A percentile compares a stretch with the other conserved stretches of the same genome.
These are phyloP conservation scores for Pterulicium gracile DNA, from an alignment of 1,284 basidiomycete genomes.

Conservation along the genomic window DNA sequence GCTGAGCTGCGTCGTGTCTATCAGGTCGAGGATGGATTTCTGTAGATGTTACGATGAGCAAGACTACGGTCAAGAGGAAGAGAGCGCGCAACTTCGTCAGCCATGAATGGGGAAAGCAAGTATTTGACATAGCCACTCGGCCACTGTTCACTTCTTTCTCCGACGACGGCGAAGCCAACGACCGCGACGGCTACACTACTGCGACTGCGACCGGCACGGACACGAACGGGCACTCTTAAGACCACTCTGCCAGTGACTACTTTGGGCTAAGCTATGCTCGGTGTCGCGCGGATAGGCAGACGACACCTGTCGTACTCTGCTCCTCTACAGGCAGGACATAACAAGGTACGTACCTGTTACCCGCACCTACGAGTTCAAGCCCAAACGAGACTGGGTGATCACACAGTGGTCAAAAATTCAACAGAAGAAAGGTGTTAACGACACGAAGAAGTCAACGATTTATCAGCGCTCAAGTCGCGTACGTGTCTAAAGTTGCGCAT, in stretches of 20 bases:
- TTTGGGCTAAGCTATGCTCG: background rate
- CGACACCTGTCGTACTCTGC: conserved; percentile 29
- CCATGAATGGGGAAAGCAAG: background rate
- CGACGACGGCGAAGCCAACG: too few relatives aligned
- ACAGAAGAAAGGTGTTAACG: conserved; percentile 66
- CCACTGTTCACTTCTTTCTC: background rate
- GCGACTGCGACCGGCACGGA: too few relatives aligned
- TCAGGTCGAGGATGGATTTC: conserved; percentile 48
- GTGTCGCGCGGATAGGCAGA: conserved; percentile 3
- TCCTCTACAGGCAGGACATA: conserved; percentile 44
- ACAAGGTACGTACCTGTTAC: conserved; percentile 46
- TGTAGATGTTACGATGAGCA: conserved; percentile 12
- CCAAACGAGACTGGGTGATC: conserved; percentile 6
- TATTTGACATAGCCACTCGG: background rate
- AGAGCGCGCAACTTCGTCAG: background rate
- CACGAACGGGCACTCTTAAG: too few relatives aligned
- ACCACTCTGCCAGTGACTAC: too few relatives aligned
- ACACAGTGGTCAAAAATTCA: conserved; percentile 82
- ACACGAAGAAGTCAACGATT: conserved; percentile 51
- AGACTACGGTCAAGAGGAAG: background rate
- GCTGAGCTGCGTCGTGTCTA: conserved; percentile 53
- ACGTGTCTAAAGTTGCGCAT: conserved; percentile 14
- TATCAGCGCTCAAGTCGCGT: conserved; percentile 54
- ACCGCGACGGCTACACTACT: too few relatives aligned
- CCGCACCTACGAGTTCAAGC: background rate